Base-by-base conservation (phyloP, 2,329 filamentous ascomycete species). In the Westerdykella aurantiaca region DNA sequence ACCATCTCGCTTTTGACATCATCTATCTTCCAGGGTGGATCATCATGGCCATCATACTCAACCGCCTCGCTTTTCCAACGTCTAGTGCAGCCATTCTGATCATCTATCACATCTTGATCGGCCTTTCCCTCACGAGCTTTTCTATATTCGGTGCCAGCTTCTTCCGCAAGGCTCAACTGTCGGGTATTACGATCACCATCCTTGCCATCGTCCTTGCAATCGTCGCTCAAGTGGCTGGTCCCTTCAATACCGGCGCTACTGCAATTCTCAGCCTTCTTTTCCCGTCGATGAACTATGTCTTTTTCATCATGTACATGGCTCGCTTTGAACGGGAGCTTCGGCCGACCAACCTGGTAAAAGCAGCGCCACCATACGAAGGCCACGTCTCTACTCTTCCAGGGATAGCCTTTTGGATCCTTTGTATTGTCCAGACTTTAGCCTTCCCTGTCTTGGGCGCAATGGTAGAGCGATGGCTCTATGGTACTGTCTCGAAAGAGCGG, bases 91-190 rank as follows among this genome's bases (percentile, higher is more conserved):
- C 62, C 1, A 69, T 77, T 14, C 44, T 73, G 23, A 57, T 78
- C 38, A 64, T 74, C 40, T 88, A 85, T 66, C 85, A 89, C 55
- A 69, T 95, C 35, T 70, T 94, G 2, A 72, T 78, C n/a, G 90
- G 90, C 6, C 71, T 94, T 3, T 79, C 88, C 2, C 72, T 95
- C 37, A 80, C 85, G 0, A 93, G 86, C 35, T 85, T 89, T 63
- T 87, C 88, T 2, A 80, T 95, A 42, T 76, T 95, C 34, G 85
- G 85, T 21, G 88, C 85, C 0, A 80, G 86, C 7, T 85, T 95
- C 57, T 96, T 96, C 73, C 85, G 80, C 55, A 90, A 84, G 60
- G 83, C 90, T 0, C 90, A 96, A 64, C 78, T 96, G 4, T 93
- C 86, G 45, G 90, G 91, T 22, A 91, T 94, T 49, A 81, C 82